Evolutionary conservation across 306 rosid genomes (phyloP), one percentile per base, ranked within the genome.

Genomic region (Hippophae tibetana): DNA sequence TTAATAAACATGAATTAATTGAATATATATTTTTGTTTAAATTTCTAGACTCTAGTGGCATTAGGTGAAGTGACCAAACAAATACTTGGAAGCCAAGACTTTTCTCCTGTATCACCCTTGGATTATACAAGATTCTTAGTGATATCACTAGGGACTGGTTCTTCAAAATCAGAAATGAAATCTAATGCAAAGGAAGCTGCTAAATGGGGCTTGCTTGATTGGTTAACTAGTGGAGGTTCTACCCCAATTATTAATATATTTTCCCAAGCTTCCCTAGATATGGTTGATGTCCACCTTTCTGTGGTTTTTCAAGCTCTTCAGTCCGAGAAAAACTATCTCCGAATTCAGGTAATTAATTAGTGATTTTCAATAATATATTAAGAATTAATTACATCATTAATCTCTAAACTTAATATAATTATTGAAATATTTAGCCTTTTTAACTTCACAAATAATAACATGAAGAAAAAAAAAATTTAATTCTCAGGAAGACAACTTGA

Each of bases 61-160:
- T 60, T 83, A 43, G 76, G 76, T 73, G 85, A 83, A 69, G 88
- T 79, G 67, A 43, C 64, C 14, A 78, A 77, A 58, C 57, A 70
- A 46, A 73, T 74, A 42, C 60, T 74, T 5, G 72, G 74, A 43
- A 70, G 54, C 41, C 31, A 67, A 3, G 64, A 61, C 2, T 67
- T 70, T 9, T 52, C 55, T 10, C 67, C 73, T 0, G 45, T 60
- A 40, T 60, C 65, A 18, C 70, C 78, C n/a, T 60, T 71, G 43
- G 78, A 73, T 41, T 44, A 69, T 13, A 62, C 10, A 7, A 50
- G 70, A 52, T 74, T 81, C 52, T 52, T 84, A 5, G 76, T 81
- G 54, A 50, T 81, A 52, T 84, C 92, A 0, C 10, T 84, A 38
- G 92, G 87, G 23, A 74, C 81, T 31, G 92, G 92, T 23, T 51